Evolutionary conservation across 78 protist species (phyloP), one percentile per base, ranked within the genome.

Genomic region (Tieghemostelium lacteum): DNA sequence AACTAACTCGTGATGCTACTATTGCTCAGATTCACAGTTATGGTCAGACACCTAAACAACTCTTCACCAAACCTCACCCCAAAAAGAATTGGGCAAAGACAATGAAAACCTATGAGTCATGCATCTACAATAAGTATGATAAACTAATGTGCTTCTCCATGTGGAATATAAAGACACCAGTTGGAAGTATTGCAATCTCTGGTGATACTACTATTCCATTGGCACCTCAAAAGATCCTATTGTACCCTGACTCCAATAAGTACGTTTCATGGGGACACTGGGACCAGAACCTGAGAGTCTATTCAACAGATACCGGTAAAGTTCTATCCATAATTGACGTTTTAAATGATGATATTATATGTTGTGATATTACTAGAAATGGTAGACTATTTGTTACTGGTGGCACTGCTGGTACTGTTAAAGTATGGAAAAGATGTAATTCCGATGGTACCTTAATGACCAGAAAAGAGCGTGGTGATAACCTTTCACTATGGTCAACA

Each of bases 11-110:
- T 28, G 58, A 72, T 42, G 94, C 95, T 6, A 73, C 73, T 17
- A 83, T 92, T 7, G 57, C 94, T 22, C 98, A 95, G 60, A 95
- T 98, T 91, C 62, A n/a, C 78, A 88, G 88, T 71, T 99, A 95
- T 49, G 99, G 99, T 12, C 99, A 99, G 92, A 96, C 98, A 8
- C 99, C 99, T 20, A 8, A 34, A 26, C 98, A 94, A 69, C 72
- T 98, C 26, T 97, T 97, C 87, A 61, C 39, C 2, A 73, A 61
- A 39, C 95, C 98, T 0, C 99, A 98, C 72, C 98, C 98, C n/a
- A 63, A 39, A 52, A 71, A 88, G 63, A 66, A 62, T 40, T 70
- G 64, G 78, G n/a, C 37, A 8, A 76, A 70, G 39, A 33, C 77
- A 12, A 42, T 26, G 28, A 37, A 67, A 36, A n/a, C 31, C 19